Base-by-base conservation (phyloP, 345 rosid genomes). In the Tarenaya hassleriana region DNA sequence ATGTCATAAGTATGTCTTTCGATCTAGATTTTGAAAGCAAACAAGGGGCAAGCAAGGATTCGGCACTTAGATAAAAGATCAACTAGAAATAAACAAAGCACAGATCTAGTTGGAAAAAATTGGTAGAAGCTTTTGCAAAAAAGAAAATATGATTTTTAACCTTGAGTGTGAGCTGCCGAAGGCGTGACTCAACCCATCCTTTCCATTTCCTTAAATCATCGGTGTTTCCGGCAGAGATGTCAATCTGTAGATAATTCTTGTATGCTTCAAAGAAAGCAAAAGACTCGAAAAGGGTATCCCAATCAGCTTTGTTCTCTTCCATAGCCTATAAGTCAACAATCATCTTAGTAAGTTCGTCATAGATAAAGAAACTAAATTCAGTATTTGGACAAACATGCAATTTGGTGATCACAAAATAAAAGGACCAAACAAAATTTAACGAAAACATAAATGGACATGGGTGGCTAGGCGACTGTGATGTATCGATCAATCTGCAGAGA, bases 141-240 rank as follows among this genome's bases (percentile, higher is more conserved):
- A 35, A 7, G 53, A 27, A n/a, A 34, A 13, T 27, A 12, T 7
- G 5, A 49, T 18, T 2, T 20, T 52, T 64, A 47, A 88, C 97
- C 98, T 77, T 88, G 77, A 88, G 69, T 40, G 86, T 92, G 47
- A 92, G 98, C 58, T 79, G 89, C 47, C 96, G 89, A 41, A 92
- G 89, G 37, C 96, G 96, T 51, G 98, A 92, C 77, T 88, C 88
- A 60, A 92, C 98, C 98, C 98, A 88, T 10, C 98, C 98, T 81
- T 92, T 83, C 97, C 98, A 92, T 20, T 80, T 77, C 52, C 95
- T 81, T 53, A 88, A 69, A 64, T 88, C 94, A 68, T 88, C 88
- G 18, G 62, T 91, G 73, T 85, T 83, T 68, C 74, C 94, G 7
- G 98, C 94, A 66, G 69, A 42, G 31, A 88, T 77, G 37, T 88